A percentile compares a stretch with the other conserved stretches of the same genome.
Conservation (phyloP, 208 protist species). For the Phytomonas sp. region DNA sequence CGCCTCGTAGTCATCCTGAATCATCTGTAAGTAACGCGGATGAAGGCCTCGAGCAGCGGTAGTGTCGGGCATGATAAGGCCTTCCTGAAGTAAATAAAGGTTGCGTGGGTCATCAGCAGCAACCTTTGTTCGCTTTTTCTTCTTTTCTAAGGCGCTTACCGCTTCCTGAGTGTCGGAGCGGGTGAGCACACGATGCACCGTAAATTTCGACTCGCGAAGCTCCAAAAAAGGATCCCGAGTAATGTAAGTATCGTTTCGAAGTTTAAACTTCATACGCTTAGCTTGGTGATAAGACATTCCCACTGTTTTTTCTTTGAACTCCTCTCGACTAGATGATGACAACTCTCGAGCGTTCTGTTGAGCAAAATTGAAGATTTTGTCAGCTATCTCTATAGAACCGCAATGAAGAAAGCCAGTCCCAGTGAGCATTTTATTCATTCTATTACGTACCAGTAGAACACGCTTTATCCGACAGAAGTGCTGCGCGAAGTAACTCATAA, state of each 20-base stretch:
- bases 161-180: constrained; percentile 77
- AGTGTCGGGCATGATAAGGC: constrained; percentile 68
- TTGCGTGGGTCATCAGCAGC: constrained; percentile 84
- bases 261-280: constrained; percentile 70
- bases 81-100: constrained; percentile 83
- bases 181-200: constrained; percentile 72
- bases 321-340: constrained; percentile 44
- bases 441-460: constrained; percentile 81
- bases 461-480: constrained; percentile 70
- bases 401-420: constrained; percentile 87
- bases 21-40: constrained; percentile 76
- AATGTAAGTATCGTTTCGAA: constrained; percentile 52
- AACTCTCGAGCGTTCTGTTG: constrained; percentile 86
- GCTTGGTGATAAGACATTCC: constrained; percentile 74
- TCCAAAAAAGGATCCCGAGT: constrained; percentile 76
- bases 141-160: constrained; percentile 66
- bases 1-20: constrained; percentile 73
- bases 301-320: constrained; percentile 60
- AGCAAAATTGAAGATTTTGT: constrained; percentile 70
- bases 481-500: constrained; percentile 56
- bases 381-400: constrained; percentile 44
- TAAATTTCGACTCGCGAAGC: constrained; percentile 78
- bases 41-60: constrained; percentile 73
- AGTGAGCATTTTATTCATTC: constrained; percentile 48
- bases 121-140: constrained; percentile 86